These are phyloP conservation scores for Metschnikowia peoriensis DNA, from an alignment of 805 yeast genomes.

Conservation along the genomic window DNA sequence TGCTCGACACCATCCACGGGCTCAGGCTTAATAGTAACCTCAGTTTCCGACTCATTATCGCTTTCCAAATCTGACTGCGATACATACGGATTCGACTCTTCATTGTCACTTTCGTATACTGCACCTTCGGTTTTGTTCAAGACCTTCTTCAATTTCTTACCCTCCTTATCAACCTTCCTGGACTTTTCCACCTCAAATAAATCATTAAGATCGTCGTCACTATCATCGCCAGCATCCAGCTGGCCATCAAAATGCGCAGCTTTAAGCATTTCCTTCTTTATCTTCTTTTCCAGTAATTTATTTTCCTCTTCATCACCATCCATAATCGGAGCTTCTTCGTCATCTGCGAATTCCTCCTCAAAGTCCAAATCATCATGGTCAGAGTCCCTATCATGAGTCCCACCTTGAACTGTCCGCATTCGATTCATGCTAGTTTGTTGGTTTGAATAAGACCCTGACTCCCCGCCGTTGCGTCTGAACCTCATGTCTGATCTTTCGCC, in stretches of 20 bases:
- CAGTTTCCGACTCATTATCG: conserved; percentile 52
- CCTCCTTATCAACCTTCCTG: conserved; percentile 85
- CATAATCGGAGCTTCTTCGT: conserved; percentile 96
- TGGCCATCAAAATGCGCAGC: conserved; percentile 75
- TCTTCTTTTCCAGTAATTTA: conserved; percentile 79
- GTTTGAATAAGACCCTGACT: conserved; percentile 4
- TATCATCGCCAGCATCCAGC: conserved; percentile 54
- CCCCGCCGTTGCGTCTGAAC: conserved; percentile 29
- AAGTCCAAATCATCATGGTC: conserved; percentile 91
- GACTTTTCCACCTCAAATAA: conserved; percentile 57
- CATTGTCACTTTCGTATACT: conserved; percentile 85
- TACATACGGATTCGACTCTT: conserved; percentile 75
- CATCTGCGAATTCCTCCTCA: conserved; percentile 97
- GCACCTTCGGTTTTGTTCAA: conserved; percentile 84
- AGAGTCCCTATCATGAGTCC: conserved; percentile 55
- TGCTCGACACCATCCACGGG: conserved; percentile 22
- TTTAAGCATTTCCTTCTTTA: conserved; percentile 79
- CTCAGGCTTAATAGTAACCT: conserved; percentile 33
- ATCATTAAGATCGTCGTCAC: conserved; percentile 62
- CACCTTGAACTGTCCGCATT: conserved; percentile 45
- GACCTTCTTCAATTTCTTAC: conserved; percentile 79
- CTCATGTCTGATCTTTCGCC: conserved; percentile 48
- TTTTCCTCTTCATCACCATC: conserved; percentile 96
- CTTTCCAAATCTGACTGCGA: conserved; percentile 55
- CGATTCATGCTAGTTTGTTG: conserved; percentile 13